phyloP scores from a whole-genome alignment of 2,329 filamentous ascomycete species.

The Teratosphaeria zuluensis region DNA sequence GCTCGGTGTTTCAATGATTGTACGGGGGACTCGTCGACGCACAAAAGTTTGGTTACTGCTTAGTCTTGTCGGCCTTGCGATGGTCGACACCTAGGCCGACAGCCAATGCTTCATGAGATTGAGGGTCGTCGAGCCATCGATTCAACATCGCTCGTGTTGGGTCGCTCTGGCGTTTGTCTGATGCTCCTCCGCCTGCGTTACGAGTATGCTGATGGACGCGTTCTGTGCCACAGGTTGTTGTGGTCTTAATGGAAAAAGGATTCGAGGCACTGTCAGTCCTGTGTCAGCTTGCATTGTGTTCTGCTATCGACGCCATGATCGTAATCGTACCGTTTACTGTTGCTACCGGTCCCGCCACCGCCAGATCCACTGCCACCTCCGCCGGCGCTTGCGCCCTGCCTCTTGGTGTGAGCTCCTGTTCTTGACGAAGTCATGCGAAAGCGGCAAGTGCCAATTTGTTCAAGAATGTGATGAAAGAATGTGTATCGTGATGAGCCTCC shows the following conservation, averaged over 20 bases:
- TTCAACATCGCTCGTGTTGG: background rate
- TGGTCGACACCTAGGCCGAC: background rate
- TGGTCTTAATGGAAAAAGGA: background rate
- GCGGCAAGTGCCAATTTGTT: background rate
- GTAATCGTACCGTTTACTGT: background rate
- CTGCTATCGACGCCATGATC: background rate
- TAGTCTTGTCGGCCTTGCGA: background rate
- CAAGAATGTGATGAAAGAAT: background rate
- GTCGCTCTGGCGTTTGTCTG: background rate
- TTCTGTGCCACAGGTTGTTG: background rate
- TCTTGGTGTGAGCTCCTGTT: background rate
- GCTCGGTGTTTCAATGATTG: background rate
- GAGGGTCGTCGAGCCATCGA: background rate
- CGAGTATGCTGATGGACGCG: background rate
- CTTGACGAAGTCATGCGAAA: background rate
- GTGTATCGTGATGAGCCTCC: background rate
- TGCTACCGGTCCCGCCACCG: background rate
- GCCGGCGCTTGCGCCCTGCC: background rate
- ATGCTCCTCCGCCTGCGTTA: background rate
- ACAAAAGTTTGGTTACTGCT: background rate
- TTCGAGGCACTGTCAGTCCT: background rate
- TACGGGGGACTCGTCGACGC: background rate
- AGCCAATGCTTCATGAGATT: background rate
- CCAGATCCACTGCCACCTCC: background rate
- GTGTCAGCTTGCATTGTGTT: background rate